These are phyloP conservation scores for Aspergillus caelatus DNA, from an alignment of 2,329 filamentous ascomycete genomes.

Conservation along the genomic window DNA sequence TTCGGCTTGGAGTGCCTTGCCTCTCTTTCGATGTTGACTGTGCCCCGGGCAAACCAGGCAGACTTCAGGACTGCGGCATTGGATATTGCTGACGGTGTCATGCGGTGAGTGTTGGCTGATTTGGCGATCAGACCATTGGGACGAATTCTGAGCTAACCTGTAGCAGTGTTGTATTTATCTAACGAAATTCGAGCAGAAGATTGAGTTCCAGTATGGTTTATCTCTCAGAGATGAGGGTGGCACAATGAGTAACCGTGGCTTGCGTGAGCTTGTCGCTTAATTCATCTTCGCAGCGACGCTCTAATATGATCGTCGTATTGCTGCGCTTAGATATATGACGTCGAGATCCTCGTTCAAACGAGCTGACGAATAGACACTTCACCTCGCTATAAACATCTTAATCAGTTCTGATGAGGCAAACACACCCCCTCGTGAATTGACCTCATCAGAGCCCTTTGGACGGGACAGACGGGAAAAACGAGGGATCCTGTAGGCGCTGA, in stretches of 20 bases:
- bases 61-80: not conserved
- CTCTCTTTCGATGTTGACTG: not conserved
- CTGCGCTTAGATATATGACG: not conserved
- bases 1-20: not conserved
- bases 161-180: not conserved
- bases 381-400: not conserved
- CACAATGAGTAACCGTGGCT: not conserved
- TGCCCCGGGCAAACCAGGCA: not conserved
- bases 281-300: not conserved
- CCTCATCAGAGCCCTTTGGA: constrained; percentile 51
- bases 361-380: not conserved
- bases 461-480: constrained; percentile 83
- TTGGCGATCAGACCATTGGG: not conserved
- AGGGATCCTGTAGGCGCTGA: constrained; percentile 76
- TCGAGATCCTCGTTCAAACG: not conserved
- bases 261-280: not conserved
- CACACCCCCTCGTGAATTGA: not conserved
- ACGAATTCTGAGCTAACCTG: not conserved
- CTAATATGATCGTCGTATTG: not conserved
- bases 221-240: not conserved
- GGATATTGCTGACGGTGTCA: not conserved
- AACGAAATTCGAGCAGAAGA: not conserved
- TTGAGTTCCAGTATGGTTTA: not conserved
- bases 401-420: not conserved
- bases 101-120: not conserved